These are phyloP conservation scores for Elsinoe australis DNA, from an alignment of 2,329 filamentous ascomycete species.

Conservation along the genomic window DNA sequence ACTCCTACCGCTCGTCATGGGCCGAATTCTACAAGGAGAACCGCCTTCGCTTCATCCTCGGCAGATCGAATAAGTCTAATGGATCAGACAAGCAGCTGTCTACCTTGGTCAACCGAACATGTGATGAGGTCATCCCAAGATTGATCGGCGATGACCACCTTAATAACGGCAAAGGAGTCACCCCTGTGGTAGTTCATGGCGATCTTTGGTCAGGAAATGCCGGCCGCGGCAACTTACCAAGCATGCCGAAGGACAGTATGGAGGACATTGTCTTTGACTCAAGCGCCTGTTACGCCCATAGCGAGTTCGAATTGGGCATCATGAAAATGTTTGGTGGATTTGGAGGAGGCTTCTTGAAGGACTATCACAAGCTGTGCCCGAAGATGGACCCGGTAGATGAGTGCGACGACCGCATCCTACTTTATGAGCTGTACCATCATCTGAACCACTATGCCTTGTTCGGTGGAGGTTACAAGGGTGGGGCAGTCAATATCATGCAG, in stretches of 20 bases:
- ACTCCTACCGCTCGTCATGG: constrained; percentile 66
- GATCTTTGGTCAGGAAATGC: constrained; percentile 93
- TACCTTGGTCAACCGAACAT: constrained; percentile 57
- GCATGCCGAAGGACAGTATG: constrained; percentile 37
- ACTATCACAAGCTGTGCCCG: constrained; percentile 67
- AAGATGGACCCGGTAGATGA: constrained; percentile 74
- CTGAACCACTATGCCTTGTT: constrained; percentile 84
- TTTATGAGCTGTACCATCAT: constrained; percentile 87
- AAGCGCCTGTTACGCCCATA: constrained; percentile 73
- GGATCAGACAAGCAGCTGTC: constrained; percentile 57
- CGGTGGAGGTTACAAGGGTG: constrained; percentile 66
- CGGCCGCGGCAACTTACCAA: constrained; percentile 55
- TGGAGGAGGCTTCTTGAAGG: constrained; percentile 59
- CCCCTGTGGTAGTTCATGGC: constrained; percentile 79
- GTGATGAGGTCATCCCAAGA: constrained; percentile 59
- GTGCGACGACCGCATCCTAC: constrained; percentile 69
- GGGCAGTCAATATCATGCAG: constrained; percentile 74
- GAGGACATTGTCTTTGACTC: constrained; percentile 81
- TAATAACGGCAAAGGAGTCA: constrained; percentile 51
- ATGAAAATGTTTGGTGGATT: constrained; percentile 98
- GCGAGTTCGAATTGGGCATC: constrained; percentile 84
- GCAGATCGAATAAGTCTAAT: constrained; percentile 51
- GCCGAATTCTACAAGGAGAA: constrained; percentile 77
- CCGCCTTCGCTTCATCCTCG: constrained; percentile 59
- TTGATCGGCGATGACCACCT: constrained; percentile 64